A percentile compares a stretch with the other conserved stretches of the same genome.
These are phyloP conservation scores for Sugiyamaella mastotermitis DNA, from an alignment of 805 yeast species.

Conservation along the genomic window DNA sequence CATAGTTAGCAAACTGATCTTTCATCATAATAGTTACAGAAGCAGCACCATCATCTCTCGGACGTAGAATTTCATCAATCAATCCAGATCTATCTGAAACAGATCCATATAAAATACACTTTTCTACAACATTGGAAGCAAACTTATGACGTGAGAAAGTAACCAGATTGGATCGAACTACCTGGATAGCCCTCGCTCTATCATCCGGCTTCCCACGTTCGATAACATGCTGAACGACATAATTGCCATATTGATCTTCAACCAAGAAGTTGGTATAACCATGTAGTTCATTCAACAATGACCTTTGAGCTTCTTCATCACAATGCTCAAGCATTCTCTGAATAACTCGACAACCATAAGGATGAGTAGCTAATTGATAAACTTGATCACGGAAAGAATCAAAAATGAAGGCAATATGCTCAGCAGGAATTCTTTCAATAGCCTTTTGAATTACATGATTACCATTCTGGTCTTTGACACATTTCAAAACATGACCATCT, in stretches of 20 bases:
- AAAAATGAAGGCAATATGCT: constrained; percentile 61
- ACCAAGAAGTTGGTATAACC: constrained; percentile 68
- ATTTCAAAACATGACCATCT: constrained; percentile 49
- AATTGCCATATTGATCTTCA: constrained; percentile 96
- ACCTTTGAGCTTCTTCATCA: constrained; percentile 53
- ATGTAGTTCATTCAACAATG: constrained; percentile 65
- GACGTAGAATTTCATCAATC: constrained; percentile 50
- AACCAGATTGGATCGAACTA: constrained; percentile 68
- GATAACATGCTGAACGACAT: constrained; percentile 92
- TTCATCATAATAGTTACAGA: constrained; percentile 90
- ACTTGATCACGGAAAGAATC: constrained; percentile 57
- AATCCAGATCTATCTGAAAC: constrained; percentile 55
- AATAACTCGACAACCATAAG: constrained; percentile 96
- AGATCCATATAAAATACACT: constrained; percentile 73
- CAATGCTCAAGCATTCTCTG: constrained; percentile 87
- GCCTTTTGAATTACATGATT: constrained; percentile 96
- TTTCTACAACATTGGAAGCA: constrained; percentile 96
- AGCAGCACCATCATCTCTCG: constrained; percentile 23
- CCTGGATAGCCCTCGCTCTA: constrained; percentile 53
- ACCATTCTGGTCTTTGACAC: constrained; percentile 95
- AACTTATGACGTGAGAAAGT: constrained; percentile 91
- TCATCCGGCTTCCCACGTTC: constrained; percentile 65
- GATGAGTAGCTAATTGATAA: constrained; percentile 85
- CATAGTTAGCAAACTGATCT: constrained; percentile 97
- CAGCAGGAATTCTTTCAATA: constrained; percentile 77